Evolutionary conservation across 164 flowering plant genomes (phyloP), one percentile per base, ranked within the genome.

Genomic region (Magnolia changhungtana): DNA sequence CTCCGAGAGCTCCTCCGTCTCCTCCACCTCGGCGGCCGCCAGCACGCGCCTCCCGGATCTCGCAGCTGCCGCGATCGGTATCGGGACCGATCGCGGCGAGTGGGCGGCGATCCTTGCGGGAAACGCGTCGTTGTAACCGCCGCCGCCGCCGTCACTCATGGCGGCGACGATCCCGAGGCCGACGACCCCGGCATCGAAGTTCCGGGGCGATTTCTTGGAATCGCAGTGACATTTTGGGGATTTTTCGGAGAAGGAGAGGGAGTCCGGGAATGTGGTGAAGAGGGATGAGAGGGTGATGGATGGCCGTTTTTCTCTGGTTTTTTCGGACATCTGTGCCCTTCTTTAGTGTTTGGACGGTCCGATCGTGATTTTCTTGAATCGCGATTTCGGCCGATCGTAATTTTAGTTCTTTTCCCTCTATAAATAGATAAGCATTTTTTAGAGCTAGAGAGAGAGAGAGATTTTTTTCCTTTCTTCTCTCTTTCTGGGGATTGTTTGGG

Each of bases 121-220:
- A 70, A 74, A 52, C 8, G 78, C 71, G 20, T 80, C 80, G 31
- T 74, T 75, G 71, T 69, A 24, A 63, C 55, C 50, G 18, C 52
- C 66, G 45, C 78, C 83, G 78, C 75, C 50, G 14, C 59, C 66
- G 45, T 78, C 83, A 76, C 75, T 82, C 87, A 86, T 79, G 29
- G 89, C 89, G 8, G 89, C 89, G 20, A 86, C 86, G 63, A 86
- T 86, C 37, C 89, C 89, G 1, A 86, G 82, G 68, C 89, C 89
- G 7, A 86, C 87, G 21, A 81, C 83, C 19, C 76, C 83, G 16
- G 45, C 73, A 11, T 80, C 82, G 72, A 82, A 85, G 75, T 78
- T 78, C 37, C 85, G 77, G 4, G 83, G 85, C 20, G 88, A 80
- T 78, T 82, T 83, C 74, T 55, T 75, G 67, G 23, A 52, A 67